These are phyloP conservation scores for Alternaria novae-zelandiae DNA, from an alignment of 2,329 filamentous ascomycete species.

Conservation along the genomic window DNA sequence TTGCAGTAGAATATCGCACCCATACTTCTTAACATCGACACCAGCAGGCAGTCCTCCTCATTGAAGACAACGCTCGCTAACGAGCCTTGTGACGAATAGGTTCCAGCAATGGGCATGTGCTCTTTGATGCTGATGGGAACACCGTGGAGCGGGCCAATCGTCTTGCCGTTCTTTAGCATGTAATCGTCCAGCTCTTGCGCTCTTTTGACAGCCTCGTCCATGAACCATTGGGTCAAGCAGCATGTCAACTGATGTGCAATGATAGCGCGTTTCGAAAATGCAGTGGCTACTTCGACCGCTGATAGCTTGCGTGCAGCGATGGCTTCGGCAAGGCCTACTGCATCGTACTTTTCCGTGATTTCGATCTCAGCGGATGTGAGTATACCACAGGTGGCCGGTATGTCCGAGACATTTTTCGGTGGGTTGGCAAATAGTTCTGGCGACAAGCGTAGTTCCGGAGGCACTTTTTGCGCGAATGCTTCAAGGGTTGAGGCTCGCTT, in stretches of 20 bases:
- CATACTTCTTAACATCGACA: conserved; percentile 58
- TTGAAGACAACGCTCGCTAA: conserved; percentile 55
- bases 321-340: conserved; percentile 49
- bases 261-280: conserved; percentile 28
- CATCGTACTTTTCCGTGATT: conserved; percentile 58
- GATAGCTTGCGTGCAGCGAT: conserved; percentile 48
- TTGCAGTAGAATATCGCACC: conserved; percentile 61
- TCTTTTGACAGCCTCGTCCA: conserved; percentile 24
- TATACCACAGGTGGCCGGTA: conserved; percentile 48
- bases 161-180: conserved; percentile 37
- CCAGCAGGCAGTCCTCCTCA: conserved; percentile 62
- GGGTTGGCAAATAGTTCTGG: conserved; percentile 15
- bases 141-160: conserved; percentile 52
- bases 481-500: conserved; percentile 21
- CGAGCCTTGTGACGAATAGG: conserved; percentile 63
- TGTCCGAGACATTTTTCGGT: conserved; percentile 26
- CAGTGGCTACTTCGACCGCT: conserved; percentile 48
- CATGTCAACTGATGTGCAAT: conserved; percentile 24
- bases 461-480: conserved; percentile 21
- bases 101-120: conserved; percentile 55
- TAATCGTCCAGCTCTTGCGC: conserved; percentile 51
- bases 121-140: conserved; percentile 62
- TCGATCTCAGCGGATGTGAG: conserved; percentile 54
- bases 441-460: conserved; percentile 15
- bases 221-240: conserved; percentile 30